A percentile compares a stretch with the other conserved stretches of the same genome.
Conservation (phyloP, 2,329 filamentous ascomycete genomes). For the Alternaria sp. region DNA sequence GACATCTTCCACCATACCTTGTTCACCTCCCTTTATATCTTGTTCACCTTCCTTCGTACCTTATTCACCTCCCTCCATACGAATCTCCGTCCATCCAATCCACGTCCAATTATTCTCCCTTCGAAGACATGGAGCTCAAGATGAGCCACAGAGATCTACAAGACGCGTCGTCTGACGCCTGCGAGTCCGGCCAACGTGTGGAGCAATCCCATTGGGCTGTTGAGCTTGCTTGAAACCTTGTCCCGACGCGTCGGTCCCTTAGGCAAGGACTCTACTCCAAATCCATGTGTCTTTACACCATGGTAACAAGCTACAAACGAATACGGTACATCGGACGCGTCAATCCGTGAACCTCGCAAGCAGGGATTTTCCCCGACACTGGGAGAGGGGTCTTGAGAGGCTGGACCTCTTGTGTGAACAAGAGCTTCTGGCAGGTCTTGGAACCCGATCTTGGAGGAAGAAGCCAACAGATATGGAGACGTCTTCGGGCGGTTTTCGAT, state of each 20-base stretch:
- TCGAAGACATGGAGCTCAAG: conserved; percentile 6
- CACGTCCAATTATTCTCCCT: conserved; percentile 7
- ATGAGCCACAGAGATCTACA: neutral
- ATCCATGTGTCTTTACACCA: neutral
- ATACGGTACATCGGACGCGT: neutral
- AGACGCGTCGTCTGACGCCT: neutral
- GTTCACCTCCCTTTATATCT: neutral
- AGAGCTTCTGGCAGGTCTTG: conserved; percentile 33
- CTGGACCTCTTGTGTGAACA: conserved; percentile 31
- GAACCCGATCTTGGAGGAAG: conserved; percentile 38
- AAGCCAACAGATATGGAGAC: conserved; percentile 47
- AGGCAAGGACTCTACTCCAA: neutral
- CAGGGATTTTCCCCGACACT: conserved; percentile 43
- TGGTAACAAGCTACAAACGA: neutral
- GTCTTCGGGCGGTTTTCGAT: conserved; percentile 32
- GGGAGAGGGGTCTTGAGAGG: conserved; percentile 33
- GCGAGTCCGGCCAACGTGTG: neutral
- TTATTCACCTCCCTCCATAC: too few relatives aligned
- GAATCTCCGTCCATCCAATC: too few relatives aligned
- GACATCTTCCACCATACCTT: neutral
- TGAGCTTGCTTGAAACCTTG: neutral
- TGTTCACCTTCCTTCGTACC: neutral
- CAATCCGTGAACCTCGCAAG: conserved; percentile 29
- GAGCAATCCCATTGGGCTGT: neutral
- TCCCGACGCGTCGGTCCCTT: neutral